Evolutionary conservation across 371 early-diverging fungal species (phyloP).

Genomic region (Actinomortierella ambigua): DNA sequence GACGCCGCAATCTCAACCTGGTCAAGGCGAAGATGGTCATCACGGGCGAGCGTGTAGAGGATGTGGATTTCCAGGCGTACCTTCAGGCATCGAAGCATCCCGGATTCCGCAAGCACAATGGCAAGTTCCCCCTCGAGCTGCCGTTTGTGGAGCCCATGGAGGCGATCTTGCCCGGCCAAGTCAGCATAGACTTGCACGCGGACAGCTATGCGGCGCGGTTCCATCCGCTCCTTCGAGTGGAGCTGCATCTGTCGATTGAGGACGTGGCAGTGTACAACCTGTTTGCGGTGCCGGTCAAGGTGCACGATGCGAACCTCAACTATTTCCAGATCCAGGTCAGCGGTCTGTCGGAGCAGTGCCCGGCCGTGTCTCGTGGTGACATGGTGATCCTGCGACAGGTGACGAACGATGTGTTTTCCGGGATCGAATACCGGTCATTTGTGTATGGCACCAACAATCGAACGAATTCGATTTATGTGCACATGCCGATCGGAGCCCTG

Average conservation of each 20-base stretch:
- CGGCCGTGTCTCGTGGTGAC: slow-evolving; percentile 39
- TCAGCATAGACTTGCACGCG: slow-evolving; percentile 35
- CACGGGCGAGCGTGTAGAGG: slow-evolving; percentile 31
- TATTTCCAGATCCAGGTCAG: slow-evolving; percentile 41
- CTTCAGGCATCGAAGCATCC: slow-evolving; percentile 26
- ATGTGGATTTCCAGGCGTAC: slow-evolving; percentile 37
- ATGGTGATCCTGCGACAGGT: slow-evolving; percentile 31
- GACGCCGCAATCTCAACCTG: slow-evolving; percentile 33
- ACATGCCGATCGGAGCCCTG: slow-evolving; percentile 36
- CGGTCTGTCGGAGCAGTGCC: slow-evolving; percentile 37
- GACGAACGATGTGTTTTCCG: slow-evolving; percentile 26
- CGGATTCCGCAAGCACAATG: slow-evolving; percentile 39
- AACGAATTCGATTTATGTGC: slow-evolving; percentile 36
- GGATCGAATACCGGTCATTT: slow-evolving; percentile 39
- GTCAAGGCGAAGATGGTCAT: slow-evolving; percentile 27
- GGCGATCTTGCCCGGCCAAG: slow-evolving; percentile 34
- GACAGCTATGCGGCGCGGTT: slow-evolving; percentile 41
- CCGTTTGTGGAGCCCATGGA: slow-evolving; percentile 31
- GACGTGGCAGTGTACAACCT: slow-evolving; percentile 40
- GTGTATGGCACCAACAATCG: slow-evolving; percentile 41
- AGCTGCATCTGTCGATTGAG: slow-evolving; percentile 26
- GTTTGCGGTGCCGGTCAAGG: slow-evolving; percentile 32
- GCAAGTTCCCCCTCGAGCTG: slow-evolving; percentile 38
- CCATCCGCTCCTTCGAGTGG: slow-evolving; percentile 34
- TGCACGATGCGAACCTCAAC: slow-evolving; percentile 20